Evolutionary conservation across 306 rosid species (phyloP).

Genomic region (Lablab purpureus): DNA sequence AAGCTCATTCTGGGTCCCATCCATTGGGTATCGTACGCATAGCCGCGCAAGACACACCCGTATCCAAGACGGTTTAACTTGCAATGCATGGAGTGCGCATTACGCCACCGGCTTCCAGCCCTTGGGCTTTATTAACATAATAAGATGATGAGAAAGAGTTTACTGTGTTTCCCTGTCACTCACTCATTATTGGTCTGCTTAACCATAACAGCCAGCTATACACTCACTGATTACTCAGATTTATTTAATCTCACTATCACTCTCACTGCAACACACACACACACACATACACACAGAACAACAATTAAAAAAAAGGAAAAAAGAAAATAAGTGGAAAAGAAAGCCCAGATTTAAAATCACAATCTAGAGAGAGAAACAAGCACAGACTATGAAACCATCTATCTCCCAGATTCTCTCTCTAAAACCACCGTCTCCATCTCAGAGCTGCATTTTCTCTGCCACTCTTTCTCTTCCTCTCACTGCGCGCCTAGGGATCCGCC

Average conservation of each 20-base stretch:
- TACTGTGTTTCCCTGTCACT: conserved; percentile 54
- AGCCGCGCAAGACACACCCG: conserved; percentile 34
- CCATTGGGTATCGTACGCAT: conserved; percentile 42
- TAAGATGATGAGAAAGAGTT: conserved; percentile 20
- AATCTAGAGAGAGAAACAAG: conserved; percentile 63
- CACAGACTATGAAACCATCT: conserved; percentile 45
- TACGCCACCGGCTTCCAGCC: conserved; percentile 48
- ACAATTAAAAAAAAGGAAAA: background rate
- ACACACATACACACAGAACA: background rate
- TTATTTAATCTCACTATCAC: conserved; percentile 41
- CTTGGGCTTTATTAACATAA: background rate
- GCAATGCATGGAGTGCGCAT: conserved; percentile 52
- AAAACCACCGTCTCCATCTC: conserved; percentile 42
- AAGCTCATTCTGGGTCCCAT: conserved; percentile 27
- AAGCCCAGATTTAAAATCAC: conserved; percentile 66
- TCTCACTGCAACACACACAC: conserved; percentile 30
- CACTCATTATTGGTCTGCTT: conserved; percentile 56
- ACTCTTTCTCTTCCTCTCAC: conserved; percentile 13
- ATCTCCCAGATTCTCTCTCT: conserved; percentile 52
- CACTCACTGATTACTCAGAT: conserved; percentile 44
- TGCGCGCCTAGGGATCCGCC: conserved; percentile 59
- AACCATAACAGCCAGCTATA: conserved; percentile 44
- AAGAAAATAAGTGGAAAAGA: background rate
- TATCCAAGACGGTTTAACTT: background rate
- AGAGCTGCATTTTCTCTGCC: conserved; percentile 35